Conservation (phyloP, 2,329 filamentous ascomycete species). For the Tolypocladium sp. region DNA sequence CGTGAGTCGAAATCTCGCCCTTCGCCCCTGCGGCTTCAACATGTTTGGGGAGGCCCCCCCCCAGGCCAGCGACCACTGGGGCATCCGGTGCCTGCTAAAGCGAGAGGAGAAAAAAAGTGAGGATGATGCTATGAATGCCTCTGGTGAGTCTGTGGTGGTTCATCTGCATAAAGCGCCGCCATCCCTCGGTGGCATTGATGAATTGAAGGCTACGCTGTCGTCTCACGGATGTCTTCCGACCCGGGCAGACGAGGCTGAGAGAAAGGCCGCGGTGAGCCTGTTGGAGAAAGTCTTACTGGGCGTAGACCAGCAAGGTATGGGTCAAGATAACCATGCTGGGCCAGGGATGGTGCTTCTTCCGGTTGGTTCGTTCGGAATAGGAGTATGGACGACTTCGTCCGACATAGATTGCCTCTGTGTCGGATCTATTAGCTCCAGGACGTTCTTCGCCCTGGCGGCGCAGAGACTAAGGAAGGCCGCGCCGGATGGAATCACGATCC, state of each 20-base stretch:
- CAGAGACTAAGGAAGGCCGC: constrained; percentile 43
- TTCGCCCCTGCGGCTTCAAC: constrained; percentile 35
- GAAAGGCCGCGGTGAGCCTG: constrained; percentile 34
- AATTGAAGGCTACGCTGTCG: constrained; percentile 28
- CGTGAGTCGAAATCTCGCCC: constrained; percentile 31
- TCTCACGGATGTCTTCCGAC: constrained; percentile 35
- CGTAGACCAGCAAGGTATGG: constrained; percentile 6
- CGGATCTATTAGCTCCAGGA: constrained; percentile 48
- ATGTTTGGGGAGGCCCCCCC: constrained; percentile 39
- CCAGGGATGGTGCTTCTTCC: constrained; percentile 41
- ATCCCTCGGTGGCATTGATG: constrained; percentile 19
- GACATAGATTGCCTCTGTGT: constrained; percentile 60
- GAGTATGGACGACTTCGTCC: constrained; percentile 50
- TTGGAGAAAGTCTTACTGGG: constrained; percentile 34
- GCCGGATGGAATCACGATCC: constrained; percentile 33
- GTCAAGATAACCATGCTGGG: constrained; percentile 8
- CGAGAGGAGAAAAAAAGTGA: neutral
- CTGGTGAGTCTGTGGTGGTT: constrained; percentile 13
- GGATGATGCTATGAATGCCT: neutral
- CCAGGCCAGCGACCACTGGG: constrained; percentile 47
- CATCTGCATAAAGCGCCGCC: constrained; percentile 16
- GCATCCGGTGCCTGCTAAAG: constrained; percentile 36
- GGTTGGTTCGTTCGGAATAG: constrained; percentile 58
- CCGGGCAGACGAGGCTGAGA: constrained; percentile 25
- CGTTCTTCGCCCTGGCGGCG: constrained; percentile 50